These are phyloP conservation scores for Canna indica DNA, from an alignment of 176 grass and related monocot species.

Conservation along the genomic window DNA sequence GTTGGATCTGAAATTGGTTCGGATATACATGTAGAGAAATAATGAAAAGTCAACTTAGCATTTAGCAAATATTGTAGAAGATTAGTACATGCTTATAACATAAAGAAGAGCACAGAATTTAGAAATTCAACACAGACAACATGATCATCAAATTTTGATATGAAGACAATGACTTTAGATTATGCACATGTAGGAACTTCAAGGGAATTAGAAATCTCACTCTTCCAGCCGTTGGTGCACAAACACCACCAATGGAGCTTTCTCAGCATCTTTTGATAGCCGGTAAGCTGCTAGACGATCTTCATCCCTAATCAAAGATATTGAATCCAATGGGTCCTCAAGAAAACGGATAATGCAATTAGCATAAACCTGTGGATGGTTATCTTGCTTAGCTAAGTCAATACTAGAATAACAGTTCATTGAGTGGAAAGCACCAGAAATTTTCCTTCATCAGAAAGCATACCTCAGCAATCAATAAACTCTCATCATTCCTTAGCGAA, in stretches of 20 bases:
- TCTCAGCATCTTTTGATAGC: conserved; percentile 53
- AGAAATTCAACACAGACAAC: neutral
- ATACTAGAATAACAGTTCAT: neutral
- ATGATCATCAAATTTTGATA: neutral
- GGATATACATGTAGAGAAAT: neutral
- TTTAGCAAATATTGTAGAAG: neutral
- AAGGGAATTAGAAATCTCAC: conserved; percentile 38
- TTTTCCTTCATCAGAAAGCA: conserved; percentile 8
- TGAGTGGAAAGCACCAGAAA: neutral
- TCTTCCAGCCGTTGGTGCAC: conserved; percentile 59
- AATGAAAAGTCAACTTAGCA: neutral
- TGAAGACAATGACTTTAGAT: conserved; percentile 4
- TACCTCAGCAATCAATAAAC: conserved; percentile 75
- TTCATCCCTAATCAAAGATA: conserved; percentile 78
- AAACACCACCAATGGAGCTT: conserved; percentile 58
- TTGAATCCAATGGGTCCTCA: conserved; percentile 74
- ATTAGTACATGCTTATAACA: neutral
- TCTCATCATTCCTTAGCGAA: conserved; percentile 67
- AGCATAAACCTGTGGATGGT: conserved; percentile 56
- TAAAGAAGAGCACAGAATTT: neutral
- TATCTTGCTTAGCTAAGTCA: neutral
- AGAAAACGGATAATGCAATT: conserved; percentile 68
- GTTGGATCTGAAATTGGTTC: neutral
- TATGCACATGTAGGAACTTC: neutral
- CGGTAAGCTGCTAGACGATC: conserved; percentile 74